Percentiles rank a stretch among this genome's conserved stretches.
phyloP scores from a whole-genome alignment of 805 yeast genomes.

The Candida coleopterorum region DNA sequence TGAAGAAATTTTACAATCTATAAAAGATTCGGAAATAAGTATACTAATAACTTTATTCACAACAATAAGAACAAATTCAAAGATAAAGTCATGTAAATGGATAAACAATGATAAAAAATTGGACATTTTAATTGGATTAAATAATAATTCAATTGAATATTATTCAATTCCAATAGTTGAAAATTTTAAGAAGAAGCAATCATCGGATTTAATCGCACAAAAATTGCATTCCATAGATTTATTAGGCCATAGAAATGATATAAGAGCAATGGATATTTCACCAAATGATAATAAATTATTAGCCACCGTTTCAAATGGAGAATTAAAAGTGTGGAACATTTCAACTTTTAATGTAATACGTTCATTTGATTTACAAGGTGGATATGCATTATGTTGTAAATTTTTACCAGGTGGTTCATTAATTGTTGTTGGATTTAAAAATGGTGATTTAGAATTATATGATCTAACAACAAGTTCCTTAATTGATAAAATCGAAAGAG shows the following conservation, averaged over 20 bases:
- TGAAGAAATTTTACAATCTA: conserved; percentile 47
- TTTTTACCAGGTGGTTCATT: conserved; percentile 91
- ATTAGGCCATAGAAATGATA: conserved; percentile 86
- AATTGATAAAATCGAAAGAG: conserved; percentile 61
- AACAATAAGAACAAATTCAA: conserved; percentile 57
- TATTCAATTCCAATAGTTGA: conserved; percentile 57
- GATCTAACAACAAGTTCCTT: conserved; percentile 81
- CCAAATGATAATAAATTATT: conserved; percentile 78
- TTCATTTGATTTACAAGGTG: conserved; percentile 68
- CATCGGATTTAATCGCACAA: conserved; percentile 38
- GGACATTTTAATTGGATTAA: conserved; percentile 60
- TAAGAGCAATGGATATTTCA: conserved; percentile 78
- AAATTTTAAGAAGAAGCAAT: conserved; percentile 43
- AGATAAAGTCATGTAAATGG: conserved; percentile 68
- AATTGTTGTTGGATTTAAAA: conserved; percentile 82
- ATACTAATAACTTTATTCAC: conserved; percentile 68
- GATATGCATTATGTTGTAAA: conserved; percentile 74
- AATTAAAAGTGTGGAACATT: conserved; percentile 83
- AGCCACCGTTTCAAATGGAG: conserved; percentile 89
- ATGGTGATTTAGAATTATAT: conserved; percentile 77
- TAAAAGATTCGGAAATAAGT: conserved; percentile 44
- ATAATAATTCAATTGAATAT: conserved; percentile 72
- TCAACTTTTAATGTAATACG: conserved; percentile 71
- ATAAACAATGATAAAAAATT: conserved; percentile 44
- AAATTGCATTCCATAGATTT: conserved; percentile 60